Percentiles rank a stretch among this genome's conserved stretches.
Conservation (phyloP, 208 protist species). For the Leishmania guyanensis region DNA sequence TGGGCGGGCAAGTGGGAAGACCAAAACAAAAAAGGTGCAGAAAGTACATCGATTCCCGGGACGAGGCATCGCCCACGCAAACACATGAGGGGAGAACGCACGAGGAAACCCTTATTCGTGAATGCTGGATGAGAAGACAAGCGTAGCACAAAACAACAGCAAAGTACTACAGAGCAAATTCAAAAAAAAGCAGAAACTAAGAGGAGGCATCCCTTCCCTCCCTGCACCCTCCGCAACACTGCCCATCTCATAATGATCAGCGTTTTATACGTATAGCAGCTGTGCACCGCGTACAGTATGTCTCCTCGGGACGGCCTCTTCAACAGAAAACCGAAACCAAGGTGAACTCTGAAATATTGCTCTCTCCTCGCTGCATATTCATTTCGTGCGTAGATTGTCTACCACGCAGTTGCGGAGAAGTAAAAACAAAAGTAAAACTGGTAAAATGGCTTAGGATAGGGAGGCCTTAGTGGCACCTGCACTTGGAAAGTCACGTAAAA, state of each 20-base stretch:
- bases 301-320: not conserved
- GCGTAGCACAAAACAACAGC: not conserved
- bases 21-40: not conserved
- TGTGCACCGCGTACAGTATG: not conserved
- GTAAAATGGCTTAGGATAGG: not conserved
- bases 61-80: conserved; percentile 1
- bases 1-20: not conserved
- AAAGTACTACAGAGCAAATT: not conserved
- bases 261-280: not conserved
- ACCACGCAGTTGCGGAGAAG: not conserved
- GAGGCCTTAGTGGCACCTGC: not conserved
- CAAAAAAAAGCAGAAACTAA: conserved; percentile 16
- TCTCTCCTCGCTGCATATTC: not conserved
- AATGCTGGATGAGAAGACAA: not conserved
- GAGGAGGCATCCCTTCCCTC: not conserved
- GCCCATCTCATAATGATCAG: not conserved
- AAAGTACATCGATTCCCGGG: not conserved
- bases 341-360: not conserved
- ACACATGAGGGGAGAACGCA: not conserved
- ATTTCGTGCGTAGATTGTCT: not conserved
- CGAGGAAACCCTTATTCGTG: not conserved
- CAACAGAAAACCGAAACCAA: not conserved
- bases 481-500: not conserved
- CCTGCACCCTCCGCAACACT: not conserved
- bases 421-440: conserved; percentile 1